These are phyloP conservation scores for Malassezia equina DNA, from an alignment of 1,284 basidiomycete genomes.

Conservation along the genomic window DNA sequence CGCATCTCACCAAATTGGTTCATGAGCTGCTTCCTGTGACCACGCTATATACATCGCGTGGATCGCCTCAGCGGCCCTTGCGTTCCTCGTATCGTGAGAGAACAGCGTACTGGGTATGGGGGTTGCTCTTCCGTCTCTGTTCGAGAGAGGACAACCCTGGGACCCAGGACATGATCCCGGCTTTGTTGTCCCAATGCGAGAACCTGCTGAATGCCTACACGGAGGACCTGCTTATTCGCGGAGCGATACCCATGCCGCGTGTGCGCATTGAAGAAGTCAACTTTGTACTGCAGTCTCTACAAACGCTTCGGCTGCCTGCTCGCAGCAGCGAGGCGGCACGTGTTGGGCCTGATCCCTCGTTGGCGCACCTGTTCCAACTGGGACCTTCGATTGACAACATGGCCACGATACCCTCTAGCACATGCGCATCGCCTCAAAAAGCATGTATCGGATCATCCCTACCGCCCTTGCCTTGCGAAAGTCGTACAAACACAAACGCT, in stretches of 20 bases:
- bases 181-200: slow-evolving; percentile 64
- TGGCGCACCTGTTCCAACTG: not conserved
- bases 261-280: slow-evolving; percentile 78
- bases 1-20: not conserved
- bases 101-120: slow-evolving; percentile 88
- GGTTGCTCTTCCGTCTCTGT: slow-evolving; percentile 71
- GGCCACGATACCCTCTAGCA: not conserved
- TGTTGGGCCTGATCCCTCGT: not conserved
- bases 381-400: not conserved
- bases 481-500: not conserved
- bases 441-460: not conserved
- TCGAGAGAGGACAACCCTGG: slow-evolving; percentile 50
- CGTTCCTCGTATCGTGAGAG: slow-evolving; percentile 53
- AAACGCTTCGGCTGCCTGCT: not conserved
- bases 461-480: not conserved
- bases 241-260: slow-evolving; percentile 51
- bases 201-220: slow-evolving; percentile 62
- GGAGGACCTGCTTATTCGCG: slow-evolving; percentile 69
- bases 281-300: slow-evolving; percentile 56
- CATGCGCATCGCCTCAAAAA: not conserved
- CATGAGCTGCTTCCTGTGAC: slow-evolving; percentile 49
- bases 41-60: slow-evolving; percentile 53
- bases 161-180: slow-evolving; percentile 55
- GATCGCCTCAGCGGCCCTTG: slow-evolving; percentile 1
- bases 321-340: not conserved